These are phyloP conservation scores for Leptographium galeiforme DNA, from an alignment of 2,329 filamentous ascomycete species.

Conservation along the genomic window DNA sequence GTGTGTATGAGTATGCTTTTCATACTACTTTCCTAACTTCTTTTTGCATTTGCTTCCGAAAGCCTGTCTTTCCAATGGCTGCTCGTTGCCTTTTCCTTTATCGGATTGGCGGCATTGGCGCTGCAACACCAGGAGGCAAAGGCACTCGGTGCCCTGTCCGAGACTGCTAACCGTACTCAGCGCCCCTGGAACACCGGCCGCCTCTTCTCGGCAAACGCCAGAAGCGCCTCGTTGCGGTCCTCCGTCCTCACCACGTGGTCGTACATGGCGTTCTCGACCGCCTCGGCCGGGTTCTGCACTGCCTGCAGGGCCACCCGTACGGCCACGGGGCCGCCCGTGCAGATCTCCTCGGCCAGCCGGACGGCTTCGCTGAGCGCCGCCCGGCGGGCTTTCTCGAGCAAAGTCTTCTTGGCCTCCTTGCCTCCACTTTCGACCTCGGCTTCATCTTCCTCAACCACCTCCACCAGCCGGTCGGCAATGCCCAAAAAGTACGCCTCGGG, in stretches of 20 bases:
- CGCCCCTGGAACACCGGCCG: slow-evolving; percentile 44
- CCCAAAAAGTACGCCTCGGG: slow-evolving; percentile 86
- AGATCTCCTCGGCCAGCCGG: slow-evolving; percentile 69
- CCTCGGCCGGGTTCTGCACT: slow-evolving; percentile 57
- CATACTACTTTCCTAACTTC: too few relatives aligned
- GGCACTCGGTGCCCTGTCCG: too few relatives aligned
- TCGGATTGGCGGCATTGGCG: too few relatives aligned
- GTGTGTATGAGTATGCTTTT: too few relatives aligned
- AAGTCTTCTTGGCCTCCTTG: slow-evolving; percentile 17
- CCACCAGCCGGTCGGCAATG: slow-evolving; percentile 78
- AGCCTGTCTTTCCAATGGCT: too few relatives aligned
- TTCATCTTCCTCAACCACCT: slow-evolving; percentile 35
- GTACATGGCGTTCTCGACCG: slow-evolving; percentile 79
- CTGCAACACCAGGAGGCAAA: too few relatives aligned
- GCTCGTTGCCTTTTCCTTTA: too few relatives aligned
- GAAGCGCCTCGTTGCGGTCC: slow-evolving; percentile 78
- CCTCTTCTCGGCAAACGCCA: slow-evolving; percentile 60
- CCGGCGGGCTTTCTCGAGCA: slow-evolving; percentile 47
- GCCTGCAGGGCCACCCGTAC: slow-evolving; percentile 68
- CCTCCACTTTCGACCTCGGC: background rate
- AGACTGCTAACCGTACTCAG: slow-evolving; percentile 14
- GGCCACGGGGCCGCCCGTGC: slow-evolving; percentile 68
- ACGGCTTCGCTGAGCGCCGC: slow-evolving; percentile 65
- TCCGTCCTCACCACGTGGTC: slow-evolving; percentile 69
- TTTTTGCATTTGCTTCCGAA: too few relatives aligned